Evolutionary conservation across 768 basidiomycete species (phyloP).

Genomic region (Vishniacozyma victoriae): DNA sequence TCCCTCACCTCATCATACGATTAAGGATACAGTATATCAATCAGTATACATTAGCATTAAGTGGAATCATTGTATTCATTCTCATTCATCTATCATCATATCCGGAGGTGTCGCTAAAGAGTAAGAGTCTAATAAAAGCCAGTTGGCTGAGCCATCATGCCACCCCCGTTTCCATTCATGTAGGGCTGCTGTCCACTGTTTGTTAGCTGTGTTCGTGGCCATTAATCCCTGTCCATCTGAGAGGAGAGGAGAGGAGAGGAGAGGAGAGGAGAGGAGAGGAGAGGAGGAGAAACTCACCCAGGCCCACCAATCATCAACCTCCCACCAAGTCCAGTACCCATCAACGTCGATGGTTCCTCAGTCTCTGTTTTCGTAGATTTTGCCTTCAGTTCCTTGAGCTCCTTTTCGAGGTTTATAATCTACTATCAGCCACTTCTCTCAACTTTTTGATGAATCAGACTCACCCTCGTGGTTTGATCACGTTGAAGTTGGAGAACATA

Average conservation of each 20-base stretch:
- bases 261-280: neutral
- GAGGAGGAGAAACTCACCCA: conserved; percentile 20
- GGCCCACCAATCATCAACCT: conserved; percentile 45
- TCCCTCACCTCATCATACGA: no score
- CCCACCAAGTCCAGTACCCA: conserved; percentile 63
- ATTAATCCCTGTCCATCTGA: no score
- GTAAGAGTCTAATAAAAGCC: conserved; percentile 26
- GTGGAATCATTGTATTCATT: neutral
- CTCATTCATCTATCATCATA: neutral
- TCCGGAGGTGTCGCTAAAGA: neutral
- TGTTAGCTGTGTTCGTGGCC: no score
- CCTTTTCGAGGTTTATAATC: conserved; percentile 76
- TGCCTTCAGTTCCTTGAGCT: conserved; percentile 78
- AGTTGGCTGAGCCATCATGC: conserved; percentile 33
- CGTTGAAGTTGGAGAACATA: conserved; percentile 85
- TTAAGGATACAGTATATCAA: no score
- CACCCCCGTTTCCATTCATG: conserved; percentile 32
- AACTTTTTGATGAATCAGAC: no score
- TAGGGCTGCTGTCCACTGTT: conserved; percentile 14
- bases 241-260: neutral
- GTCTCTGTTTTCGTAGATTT: conserved; percentile 74
- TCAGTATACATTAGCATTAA: no score
- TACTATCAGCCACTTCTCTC: no score
- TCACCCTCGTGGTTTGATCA: conserved; percentile 43
- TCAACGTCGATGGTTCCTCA: conserved; percentile 72